phyloP scores from a whole-genome alignment of 2,329 filamentous ascomycete genomes.

The Fusarium kyushuense region DNA sequence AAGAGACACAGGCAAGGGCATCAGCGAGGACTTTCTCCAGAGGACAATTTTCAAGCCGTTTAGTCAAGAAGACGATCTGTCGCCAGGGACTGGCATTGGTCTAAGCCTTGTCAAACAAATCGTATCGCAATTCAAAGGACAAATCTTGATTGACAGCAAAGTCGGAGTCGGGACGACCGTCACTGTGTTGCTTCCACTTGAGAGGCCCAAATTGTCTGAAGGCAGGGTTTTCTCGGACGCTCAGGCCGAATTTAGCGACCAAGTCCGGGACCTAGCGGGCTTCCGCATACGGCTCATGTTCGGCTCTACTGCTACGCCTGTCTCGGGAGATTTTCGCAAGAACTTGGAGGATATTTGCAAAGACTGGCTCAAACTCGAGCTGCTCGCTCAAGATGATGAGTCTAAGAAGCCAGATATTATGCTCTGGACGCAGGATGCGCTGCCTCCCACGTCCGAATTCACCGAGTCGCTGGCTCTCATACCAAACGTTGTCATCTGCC shows the following conservation, averaged over 20 bases:
- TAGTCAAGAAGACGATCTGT: background rate
- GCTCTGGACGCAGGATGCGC: background rate
- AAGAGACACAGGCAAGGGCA: background rate
- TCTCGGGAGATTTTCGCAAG: no score
- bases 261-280: background rate
- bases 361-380: conserved; percentile 7
- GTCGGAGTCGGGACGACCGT: background rate
- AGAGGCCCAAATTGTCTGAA: background rate
- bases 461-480: background rate
- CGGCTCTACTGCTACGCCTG: background rate
- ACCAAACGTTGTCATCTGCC: conserved; percentile 1
- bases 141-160: background rate
- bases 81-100: background rate
- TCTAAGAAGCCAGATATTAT: background rate
- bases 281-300: background rate
- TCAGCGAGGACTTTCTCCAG: background rate
- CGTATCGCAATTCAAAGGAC: background rate
- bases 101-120: background rate
- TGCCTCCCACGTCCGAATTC: background rate
- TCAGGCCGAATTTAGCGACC: background rate
- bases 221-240: no score
- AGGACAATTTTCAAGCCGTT: background rate
- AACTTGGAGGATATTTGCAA: background rate
- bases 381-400: background rate
- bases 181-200: background rate